Conservation (phyloP, 2,329 filamentous ascomycete species). For the Triangularia verruculosa region DNA sequence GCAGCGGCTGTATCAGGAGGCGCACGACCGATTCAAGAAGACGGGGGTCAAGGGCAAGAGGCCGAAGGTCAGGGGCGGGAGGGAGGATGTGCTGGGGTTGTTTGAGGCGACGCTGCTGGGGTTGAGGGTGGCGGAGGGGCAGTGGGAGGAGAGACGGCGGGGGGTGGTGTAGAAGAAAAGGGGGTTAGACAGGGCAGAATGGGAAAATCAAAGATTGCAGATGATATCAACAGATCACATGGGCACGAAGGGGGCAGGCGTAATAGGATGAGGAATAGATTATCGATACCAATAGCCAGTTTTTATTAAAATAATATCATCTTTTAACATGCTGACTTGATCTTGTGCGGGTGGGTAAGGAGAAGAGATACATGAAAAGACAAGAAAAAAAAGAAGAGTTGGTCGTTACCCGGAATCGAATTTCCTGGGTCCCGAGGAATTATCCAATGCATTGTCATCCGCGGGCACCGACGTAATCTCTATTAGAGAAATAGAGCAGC, state of each 20-base stretch:
- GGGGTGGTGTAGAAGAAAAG: background rate
- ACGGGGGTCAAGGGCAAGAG: conserved; percentile 73
- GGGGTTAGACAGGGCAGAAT: background rate
- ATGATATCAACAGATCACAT: too few species aligned
- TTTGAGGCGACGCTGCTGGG: conserved; percentile 50
- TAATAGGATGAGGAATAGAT: background rate
- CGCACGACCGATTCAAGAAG: conserved; percentile 65
- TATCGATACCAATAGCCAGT: background rate
- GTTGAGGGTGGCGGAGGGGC: background rate
- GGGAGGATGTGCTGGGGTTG: conserved; percentile 70
- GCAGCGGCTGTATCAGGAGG: conserved; percentile 59
- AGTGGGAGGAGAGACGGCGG: background rate
- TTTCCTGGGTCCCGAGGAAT: too few species aligned
- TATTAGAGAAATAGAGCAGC: too few species aligned
- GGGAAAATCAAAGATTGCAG: background rate
- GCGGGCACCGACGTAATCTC: too few species aligned
- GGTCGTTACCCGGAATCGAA: too few species aligned
- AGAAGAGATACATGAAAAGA: too few species aligned
- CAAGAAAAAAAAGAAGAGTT: too few species aligned
- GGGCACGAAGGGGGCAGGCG: too few species aligned
- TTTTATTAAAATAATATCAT: background rate
- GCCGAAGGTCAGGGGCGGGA: conserved; percentile 71
- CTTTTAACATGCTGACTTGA: too few species aligned
- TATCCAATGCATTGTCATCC: too few species aligned
- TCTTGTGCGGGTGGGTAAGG: too few species aligned